Percentiles rank a stretch among this genome's conserved stretches.
phyloP scores from a whole-genome alignment of 768 basidiomycete genomes.

The Tylopilus plumbeoviolaceoides region DNA sequence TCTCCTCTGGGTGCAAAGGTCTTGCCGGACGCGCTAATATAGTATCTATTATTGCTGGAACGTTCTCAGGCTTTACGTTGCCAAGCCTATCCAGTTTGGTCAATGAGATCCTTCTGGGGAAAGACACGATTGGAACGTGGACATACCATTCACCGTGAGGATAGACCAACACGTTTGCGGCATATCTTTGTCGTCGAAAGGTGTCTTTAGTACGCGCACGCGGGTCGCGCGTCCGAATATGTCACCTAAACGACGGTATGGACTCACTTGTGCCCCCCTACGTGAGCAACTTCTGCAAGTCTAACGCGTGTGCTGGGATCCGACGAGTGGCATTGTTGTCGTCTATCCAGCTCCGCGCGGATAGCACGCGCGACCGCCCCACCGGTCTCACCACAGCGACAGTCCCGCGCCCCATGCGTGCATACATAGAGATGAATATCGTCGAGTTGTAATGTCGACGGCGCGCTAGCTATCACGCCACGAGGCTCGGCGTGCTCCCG shows the following conservation, averaged over 20 bases:
- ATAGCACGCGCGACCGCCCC: slow-evolving; percentile 52
- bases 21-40: slow-evolving; percentile 31
- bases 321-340: slow-evolving; percentile 26
- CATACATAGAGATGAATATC: slow-evolving; percentile 60
- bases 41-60: slow-evolving; percentile 48
- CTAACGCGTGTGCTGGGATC: slow-evolving; percentile 34
- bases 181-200: slow-evolving; percentile 42
- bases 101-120: not conserved
- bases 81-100: slow-evolving; percentile 51
- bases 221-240: not conserved
- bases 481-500: slow-evolving; percentile 29
- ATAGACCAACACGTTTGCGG: slow-evolving; percentile 65
- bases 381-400: slow-evolving; percentile 70
- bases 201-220: not conserved
- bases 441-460: slow-evolving; percentile 10
- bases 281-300: slow-evolving; percentile 69
- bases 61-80: slow-evolving; percentile 52
- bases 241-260: not conserved
- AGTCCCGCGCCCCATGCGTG: slow-evolving; percentile 76
- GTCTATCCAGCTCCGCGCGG: slow-evolving; percentile 44
- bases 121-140: not conserved
- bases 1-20: slow-evolving; percentile 27
- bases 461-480: slow-evolving; percentile 19
- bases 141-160: slow-evolving; percentile 72
- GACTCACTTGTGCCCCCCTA: slow-evolving; percentile 80